Evolutionary conservation across 331 rosid genomes (phyloP).

Genomic region (Phaseolus coccineus): DNA sequence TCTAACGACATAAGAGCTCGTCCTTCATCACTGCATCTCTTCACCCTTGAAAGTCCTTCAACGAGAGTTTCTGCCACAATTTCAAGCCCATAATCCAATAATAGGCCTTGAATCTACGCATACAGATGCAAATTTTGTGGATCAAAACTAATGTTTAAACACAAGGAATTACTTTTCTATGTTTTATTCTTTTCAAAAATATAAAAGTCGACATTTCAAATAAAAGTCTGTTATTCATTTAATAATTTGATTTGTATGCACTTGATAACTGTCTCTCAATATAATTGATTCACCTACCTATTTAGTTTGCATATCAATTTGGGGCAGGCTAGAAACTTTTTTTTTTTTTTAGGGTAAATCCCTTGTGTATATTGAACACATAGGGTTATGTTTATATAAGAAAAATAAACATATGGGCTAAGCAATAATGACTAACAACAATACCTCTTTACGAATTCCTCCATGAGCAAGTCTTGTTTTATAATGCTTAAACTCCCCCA

Average conservation of each 20-base stretch:
- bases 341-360: no score
- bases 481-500: slow-evolving; percentile 99
- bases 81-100: slow-evolving; percentile 83
- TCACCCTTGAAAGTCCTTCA: slow-evolving; percentile 95
- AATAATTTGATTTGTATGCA: slow-evolving; percentile 24
- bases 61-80: slow-evolving; percentile 87
- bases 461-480: slow-evolving; percentile 92
- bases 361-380: no score
- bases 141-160: slow-evolving; percentile 31
- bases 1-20: slow-evolving; percentile 97
- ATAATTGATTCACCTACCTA: no score
- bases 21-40: slow-evolving; percentile 97
- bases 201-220: slow-evolving; percentile 30
- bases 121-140: slow-evolving; percentile 38
- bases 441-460: slow-evolving; percentile 94
- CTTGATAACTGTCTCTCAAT: slow-evolving; percentile 29
- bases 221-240: slow-evolving; percentile 1
- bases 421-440: slow-evolving; percentile 33
- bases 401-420: no score
- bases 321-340: no score
- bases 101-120: slow-evolving; percentile 75
- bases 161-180: slow-evolving; percentile 10
- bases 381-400: no score
- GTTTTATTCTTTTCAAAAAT: slow-evolving; percentile 14
- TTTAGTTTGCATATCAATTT: no score